Conservation (phyloP, 371 early-diverging fungal species). For the Rhizopus microsporus region DNA sequence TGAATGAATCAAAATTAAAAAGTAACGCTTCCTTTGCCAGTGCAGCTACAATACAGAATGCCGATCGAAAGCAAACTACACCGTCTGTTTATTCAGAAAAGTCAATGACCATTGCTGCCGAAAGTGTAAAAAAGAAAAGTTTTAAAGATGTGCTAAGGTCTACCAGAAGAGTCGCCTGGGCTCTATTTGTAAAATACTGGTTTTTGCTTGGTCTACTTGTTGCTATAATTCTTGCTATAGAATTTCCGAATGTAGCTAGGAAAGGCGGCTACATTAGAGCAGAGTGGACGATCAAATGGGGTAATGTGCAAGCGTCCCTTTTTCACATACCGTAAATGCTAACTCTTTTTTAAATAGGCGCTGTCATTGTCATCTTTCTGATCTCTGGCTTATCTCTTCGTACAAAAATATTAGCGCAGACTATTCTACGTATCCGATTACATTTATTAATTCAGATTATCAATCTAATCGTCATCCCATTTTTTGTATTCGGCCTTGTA, state of each 20-base stretch:
- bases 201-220: conserved; percentile 56
- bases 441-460: conserved; percentile 69
- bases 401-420: conserved; percentile 59
- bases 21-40: conserved; percentile 29
- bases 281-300: conserved; percentile 69
- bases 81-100: conserved; percentile 23
- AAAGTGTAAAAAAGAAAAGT: conserved; percentile 1
- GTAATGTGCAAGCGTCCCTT: conserved; percentile 21
- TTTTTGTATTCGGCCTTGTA: conserved; percentile 64
- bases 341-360: conserved; percentile 30
- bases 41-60: conserved; percentile 18
- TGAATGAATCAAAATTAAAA: conserved; percentile 32
- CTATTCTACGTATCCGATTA: conserved; percentile 60
- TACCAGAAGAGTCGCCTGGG: conserved; percentile 7
- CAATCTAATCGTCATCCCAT: conserved; percentile 64
- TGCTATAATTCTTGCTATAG: conserved; percentile 58
- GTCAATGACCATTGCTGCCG: conserved; percentile 18
- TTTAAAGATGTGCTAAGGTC: conserved; percentile 23
- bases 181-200: conserved; percentile 32
- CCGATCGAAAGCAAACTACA: conserved; percentile 10
- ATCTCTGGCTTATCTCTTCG: conserved; percentile 73
- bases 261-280: conserved; percentile 59
- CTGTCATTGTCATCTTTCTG: conserved; percentile 70
- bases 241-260: conserved; percentile 60
- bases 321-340: background rate